phyloP scores from a whole-genome alignment of 331 rosid genomes.

The Saraca asoca region DNA sequence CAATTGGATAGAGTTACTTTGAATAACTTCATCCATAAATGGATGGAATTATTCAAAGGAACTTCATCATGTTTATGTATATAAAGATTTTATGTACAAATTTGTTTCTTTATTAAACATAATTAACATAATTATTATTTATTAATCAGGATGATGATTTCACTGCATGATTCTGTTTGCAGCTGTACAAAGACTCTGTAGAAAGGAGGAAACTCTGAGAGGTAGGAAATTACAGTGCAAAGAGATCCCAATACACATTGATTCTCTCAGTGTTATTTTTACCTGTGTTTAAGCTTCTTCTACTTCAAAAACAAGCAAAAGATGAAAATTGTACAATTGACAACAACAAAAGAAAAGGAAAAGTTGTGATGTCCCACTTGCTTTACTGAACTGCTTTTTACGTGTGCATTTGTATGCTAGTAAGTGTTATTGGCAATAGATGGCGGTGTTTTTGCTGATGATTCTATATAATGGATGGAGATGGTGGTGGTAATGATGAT shows the following conservation, averaged over 20 bases:
- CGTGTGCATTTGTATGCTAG: slow-evolving; percentile 89
- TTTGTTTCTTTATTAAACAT: too few relatives aligned
- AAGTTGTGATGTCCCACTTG: slow-evolving; percentile 58
- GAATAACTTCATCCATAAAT: too few relatives aligned
- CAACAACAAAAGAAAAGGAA: slow-evolving; percentile 45
- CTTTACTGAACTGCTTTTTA: slow-evolving; percentile 60
- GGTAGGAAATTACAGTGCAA: slow-evolving; percentile 45
- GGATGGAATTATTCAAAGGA: too few relatives aligned
- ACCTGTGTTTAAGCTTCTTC: slow-evolving; percentile 67
- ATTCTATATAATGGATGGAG: slow-evolving; percentile 29
- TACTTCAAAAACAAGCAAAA: slow-evolving; percentile 50
- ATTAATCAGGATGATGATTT: slow-evolving; percentile 41
- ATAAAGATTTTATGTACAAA: too few relatives aligned
- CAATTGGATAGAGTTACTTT: too few relatives aligned
- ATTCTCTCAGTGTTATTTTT: slow-evolving; percentile 46
- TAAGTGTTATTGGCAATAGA: slow-evolving; percentile 63
- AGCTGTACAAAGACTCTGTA: slow-evolving; percentile 44
- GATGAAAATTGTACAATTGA: slow-evolving; percentile 55
- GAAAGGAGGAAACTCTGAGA: neutral
- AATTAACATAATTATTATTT: too few relatives aligned
- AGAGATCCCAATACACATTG: slow-evolving; percentile 49
- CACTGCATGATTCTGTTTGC: slow-evolving; percentile 28
- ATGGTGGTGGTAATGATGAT: slow-evolving; percentile 42
- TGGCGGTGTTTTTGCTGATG: too few relatives aligned
- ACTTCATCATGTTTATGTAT: too few relatives aligned